These are phyloP conservation scores for Lipomyces yamadae DNA, from an alignment of 805 yeast genomes.

Conservation along the genomic window DNA sequence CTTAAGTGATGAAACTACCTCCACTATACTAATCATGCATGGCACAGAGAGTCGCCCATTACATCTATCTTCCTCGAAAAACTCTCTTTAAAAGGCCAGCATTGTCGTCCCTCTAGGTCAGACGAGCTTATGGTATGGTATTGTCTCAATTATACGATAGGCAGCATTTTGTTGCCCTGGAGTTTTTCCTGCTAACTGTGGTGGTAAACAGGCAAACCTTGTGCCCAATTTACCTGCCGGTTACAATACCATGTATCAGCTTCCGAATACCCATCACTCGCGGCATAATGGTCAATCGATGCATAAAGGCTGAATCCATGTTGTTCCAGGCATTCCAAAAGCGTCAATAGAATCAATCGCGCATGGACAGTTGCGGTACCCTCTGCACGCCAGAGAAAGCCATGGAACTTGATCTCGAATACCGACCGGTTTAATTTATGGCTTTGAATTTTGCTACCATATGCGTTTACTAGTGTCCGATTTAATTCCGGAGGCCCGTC, in stretches of 20 bases:
- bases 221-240: constrained; percentile 6
- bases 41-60: too few relatives aligned
- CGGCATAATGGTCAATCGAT: constrained; percentile 1
- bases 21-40: too few relatives aligned
- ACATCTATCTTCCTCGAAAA: too few relatives aligned
- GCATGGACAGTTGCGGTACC: neutral
- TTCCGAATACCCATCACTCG: constrained; percentile 1
- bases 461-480: neutral
- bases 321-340: constrained; percentile 7
- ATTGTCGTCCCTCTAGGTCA: too few relatives aligned
- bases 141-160: too few relatives aligned
- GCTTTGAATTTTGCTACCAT: neutral
- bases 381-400: neutral
- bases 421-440: neutral
- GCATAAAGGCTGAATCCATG: constrained; percentile 7
- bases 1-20: too few relatives aligned
- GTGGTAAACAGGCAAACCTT: constrained; percentile 6
- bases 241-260: constrained; percentile 3
- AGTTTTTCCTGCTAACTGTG: neutral
- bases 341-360: constrained; percentile 1
- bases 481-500: constrained; percentile 6
- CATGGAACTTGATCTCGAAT: constrained; percentile 7
- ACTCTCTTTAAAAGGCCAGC: too few relatives aligned
- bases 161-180: neutral
- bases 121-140: too few relatives aligned